Evolutionary conservation across 2,329 filamentous ascomycete genomes (phyloP), one percentile per base, ranked within the genome.

Genomic region (Chrysoporthe deuterocubensis): DNA sequence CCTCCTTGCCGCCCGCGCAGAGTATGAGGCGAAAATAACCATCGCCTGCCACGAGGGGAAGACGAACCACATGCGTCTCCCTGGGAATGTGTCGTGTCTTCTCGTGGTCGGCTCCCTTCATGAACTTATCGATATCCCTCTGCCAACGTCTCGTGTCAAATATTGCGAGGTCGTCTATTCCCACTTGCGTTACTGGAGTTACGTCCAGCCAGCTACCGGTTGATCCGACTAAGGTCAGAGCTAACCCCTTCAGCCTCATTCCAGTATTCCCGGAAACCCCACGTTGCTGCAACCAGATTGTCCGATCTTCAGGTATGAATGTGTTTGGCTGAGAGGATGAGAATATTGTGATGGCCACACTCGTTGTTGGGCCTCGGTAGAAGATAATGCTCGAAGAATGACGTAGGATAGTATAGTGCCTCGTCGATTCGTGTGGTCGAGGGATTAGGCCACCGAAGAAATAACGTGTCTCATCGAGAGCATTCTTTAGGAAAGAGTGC

Each of bases 1-100:
- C 50, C 4, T 18, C 7, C 32, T 3, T 21, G 0, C 78, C 75
- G 0, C 82, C 85, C 0, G 81, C 77, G 69, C 89, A 91, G 9
- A 92, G 79, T 0, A 92, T 85, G 4, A 92, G 79, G 13, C 90
- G 87, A 66, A 91, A 89, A 73, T 92, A 92, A 0, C 90, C 90
- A 74, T 92, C 90, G 0, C 81, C 81, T 0, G 87, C 87, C 0
- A 85, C 81, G 0, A 86, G 86, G 0, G 90, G 90, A 57, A 92
- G 88, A 3, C 89, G 83, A 6, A 91, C 79, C 1, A 92, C 80
- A 40, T 86, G 85, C 0, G 90, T 92, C 75, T 77, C 78, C 16
- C 65, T 54, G 2, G 65, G 65, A 11, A 42, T 26, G 42, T 58
- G 65, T 13, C 43, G 18, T 2, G 79, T 71, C n/a, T 74, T 73